Evolutionary conservation across 2,329 filamentous ascomycete species (phyloP).

Genomic region (Grosmannia serpens): DNA sequence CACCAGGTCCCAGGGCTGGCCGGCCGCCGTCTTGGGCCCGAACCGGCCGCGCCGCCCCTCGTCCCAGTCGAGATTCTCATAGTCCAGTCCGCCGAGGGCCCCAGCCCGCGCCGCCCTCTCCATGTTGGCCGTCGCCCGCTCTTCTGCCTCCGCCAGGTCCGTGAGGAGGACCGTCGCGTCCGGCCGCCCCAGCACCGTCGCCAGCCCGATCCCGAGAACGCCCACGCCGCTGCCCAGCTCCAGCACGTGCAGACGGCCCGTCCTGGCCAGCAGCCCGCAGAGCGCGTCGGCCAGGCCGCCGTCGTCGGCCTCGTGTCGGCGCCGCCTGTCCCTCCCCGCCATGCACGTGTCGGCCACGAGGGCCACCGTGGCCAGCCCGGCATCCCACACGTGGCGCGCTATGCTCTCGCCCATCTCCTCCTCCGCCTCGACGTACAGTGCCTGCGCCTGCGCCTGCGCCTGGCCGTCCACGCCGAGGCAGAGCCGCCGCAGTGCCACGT

Average conservation of each 20-base stretch:
- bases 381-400: conserved; percentile 48
- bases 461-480: conserved; percentile 7
- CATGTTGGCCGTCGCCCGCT: conserved; percentile 37
- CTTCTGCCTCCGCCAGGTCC: conserved; percentile 42
- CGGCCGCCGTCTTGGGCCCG: conserved; percentile 25
- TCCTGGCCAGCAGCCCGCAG: conserved; percentile 7
- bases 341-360: conserved; percentile 20
- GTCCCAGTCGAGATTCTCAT: conserved; percentile 48
- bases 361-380: conserved; percentile 34
- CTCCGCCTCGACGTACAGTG: conserved; percentile 29
- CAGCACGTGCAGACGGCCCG: conserved; percentile 28
- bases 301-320: not conserved
- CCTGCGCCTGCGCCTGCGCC: not conserved
- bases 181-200: conserved; percentile 13
- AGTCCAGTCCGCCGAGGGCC: conserved; percentile 23
- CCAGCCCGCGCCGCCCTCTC: not conserved
- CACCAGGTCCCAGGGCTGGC: conserved; percentile 36
- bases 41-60: conserved; percentile 34
- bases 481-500: conserved; percentile 22
- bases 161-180: conserved; percentile 27
- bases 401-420: conserved; percentile 51
- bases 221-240: conserved; percentile 48
- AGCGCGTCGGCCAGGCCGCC: conserved; percentile 7
- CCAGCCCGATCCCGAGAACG: conserved; percentile 39
- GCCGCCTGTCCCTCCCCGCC: not conserved